Evolutionary conservation across 345 rosid species (phyloP).

Genomic region (Acer yangbiense): DNA sequence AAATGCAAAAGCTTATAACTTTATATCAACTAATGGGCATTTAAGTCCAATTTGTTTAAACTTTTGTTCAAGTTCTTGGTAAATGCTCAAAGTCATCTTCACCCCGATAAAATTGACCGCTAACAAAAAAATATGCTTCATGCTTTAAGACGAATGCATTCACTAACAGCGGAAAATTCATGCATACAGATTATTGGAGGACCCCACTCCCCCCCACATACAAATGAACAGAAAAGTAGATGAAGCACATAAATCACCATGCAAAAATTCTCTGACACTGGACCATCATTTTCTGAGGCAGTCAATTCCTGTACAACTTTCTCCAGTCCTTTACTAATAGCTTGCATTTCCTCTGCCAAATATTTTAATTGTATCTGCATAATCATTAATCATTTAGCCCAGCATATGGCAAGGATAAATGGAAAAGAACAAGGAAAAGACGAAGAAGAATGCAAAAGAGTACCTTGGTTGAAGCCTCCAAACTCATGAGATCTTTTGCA

Average conservation of each 20-base stretch:
- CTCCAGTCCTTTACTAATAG: constrained; percentile 82
- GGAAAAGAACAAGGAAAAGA: background rate
- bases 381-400: constrained; percentile 11
- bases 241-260: constrained; percentile 41
- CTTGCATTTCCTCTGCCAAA: constrained; percentile 94
- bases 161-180: background rate
- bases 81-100: background rate
- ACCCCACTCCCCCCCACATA: constrained; percentile 9
- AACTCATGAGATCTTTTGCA: constrained; percentile 61
- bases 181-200: background rate
- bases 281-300: constrained; percentile 64
- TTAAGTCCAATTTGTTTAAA: background rate
- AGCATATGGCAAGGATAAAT: constrained; percentile 1
- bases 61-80: background rate
- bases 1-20: background rate
- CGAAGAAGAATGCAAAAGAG: background rate
- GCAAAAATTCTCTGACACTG: constrained; percentile 51
- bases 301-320: constrained; percentile 68
- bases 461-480: constrained; percentile 82
- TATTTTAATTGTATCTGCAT: constrained; percentile 74
- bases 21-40: background rate
- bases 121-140: background rate
- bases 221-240: constrained; percentile 8
- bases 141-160: constrained; percentile 11
- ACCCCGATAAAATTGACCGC: background rate